Evolutionary conservation across 2,329 filamentous ascomycete species (phyloP), one percentile per base, ranked within the genome.

Genomic region (Aspergillus bombycis): DNA sequence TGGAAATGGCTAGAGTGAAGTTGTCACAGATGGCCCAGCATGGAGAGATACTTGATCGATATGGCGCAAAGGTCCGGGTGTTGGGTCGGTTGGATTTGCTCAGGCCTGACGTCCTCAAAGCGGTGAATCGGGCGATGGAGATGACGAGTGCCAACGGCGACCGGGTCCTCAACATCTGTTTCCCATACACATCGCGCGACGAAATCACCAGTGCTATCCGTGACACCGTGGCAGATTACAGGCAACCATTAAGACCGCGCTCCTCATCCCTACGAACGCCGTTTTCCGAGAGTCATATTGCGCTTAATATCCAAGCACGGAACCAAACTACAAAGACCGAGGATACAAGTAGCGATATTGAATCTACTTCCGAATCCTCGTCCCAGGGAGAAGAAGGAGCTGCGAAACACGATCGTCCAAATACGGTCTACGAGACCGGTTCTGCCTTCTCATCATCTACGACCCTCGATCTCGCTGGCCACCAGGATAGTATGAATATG

Each of bases 1-100:
- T 99, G 95, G 91, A 96, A 75, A 93, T 99, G 85, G 94, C 94
- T 65, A 97, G 97, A 82, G 88, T 95, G 72, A 98, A 98, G 81
- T 85, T 99, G 30, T 88, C 91, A 64, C 95, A 99, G 78, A 84
- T 99, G 71, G 89, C 92, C 30, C 92, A 97, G 74, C 95, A 99
- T 72, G 95, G 95, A 34, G 94, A 97, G 73, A 84, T 99, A 30
- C 85, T 99, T 43, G 93, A 98, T 72, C 89, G 92, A 67, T 99
- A 98, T 73, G 95, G 94, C 38, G 95, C 94, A 32, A 87, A 89
- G 61, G 89, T 99, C 59, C 88, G 92, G 58, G 88, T 99, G 21
- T 82, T 98, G 30, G 95, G 95, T 28, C 91, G 96, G 75, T 86
- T 91, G 63, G 89, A 93, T 46, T 80, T 98, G 69, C 88, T 99